Percentiles rank a stretch among this genome's conserved stretches.
These are phyloP conservation scores for Papilionanthe hybrid DNA, from an alignment of 116 monocot species.

Conservation along the genomic window DNA sequence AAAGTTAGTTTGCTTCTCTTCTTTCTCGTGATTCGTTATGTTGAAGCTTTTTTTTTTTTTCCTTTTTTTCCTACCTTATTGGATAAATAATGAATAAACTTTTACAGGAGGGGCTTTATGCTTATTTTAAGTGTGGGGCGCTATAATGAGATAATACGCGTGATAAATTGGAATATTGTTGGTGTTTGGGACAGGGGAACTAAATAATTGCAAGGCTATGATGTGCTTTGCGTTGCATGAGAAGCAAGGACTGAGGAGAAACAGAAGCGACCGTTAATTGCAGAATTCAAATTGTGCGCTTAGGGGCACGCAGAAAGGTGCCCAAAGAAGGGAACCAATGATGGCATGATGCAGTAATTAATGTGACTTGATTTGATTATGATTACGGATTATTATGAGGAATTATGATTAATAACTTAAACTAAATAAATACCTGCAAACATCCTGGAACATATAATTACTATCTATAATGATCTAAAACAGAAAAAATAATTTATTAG, in stretches of 20 bases:
- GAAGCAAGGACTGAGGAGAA: not conserved
- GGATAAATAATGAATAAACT: not conserved
- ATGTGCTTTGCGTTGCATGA: not conserved
- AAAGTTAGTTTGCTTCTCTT: conserved; percentile 13
- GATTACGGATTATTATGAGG: too few relatives aligned
- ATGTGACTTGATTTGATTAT: too few relatives aligned
- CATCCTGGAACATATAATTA: too few relatives aligned
- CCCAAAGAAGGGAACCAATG: too few relatives aligned
- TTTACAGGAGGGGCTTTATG: not conserved
- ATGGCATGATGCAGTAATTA: too few relatives aligned
- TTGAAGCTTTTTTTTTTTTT: conserved; percentile 1
- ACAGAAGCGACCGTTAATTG: too few relatives aligned
- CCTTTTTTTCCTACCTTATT: not conserved
- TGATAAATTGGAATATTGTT: not conserved
- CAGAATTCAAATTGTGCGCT: too few relatives aligned
- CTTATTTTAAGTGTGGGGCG: not conserved
- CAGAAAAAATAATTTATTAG: too few relatives aligned
- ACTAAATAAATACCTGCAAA: too few relatives aligned
- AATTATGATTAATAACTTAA: too few relatives aligned
- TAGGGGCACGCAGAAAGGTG: too few relatives aligned
- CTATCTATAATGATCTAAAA: too few relatives aligned
- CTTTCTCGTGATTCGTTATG: conserved; percentile 70
- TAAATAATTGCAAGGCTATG: conserved; percentile 3
- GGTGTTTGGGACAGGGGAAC: not conserved
- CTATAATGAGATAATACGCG: not conserved